Evolutionary conservation across 768 basidiomycete genomes (phyloP).

Genomic region (Phallus indusiatus): DNA sequence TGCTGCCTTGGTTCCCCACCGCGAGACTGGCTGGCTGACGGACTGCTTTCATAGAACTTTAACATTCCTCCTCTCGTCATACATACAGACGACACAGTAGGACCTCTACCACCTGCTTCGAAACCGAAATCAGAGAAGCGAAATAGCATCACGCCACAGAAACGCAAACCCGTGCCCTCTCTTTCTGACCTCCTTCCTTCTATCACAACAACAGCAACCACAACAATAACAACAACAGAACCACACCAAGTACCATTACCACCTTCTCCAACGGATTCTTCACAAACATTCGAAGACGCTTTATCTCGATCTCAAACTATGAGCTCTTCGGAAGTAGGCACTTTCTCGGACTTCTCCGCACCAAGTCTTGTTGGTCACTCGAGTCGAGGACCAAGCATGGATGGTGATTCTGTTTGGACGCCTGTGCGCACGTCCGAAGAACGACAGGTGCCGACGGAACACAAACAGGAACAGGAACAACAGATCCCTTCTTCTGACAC

Average conservation of each 20-base stretch:
- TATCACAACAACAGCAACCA: no score
- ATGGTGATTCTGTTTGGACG: not conserved
- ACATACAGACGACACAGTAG: not conserved
- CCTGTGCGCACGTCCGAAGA: no score
- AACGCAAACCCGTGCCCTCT: conserved; percentile 11
- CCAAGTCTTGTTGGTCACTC: not conserved
- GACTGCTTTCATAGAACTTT: not conserved
- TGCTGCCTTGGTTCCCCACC: not conserved
- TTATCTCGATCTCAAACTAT: not conserved
- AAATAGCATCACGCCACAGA: conserved; percentile 9
- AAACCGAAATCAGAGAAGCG: not conserved
- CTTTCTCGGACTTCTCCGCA: not conserved
- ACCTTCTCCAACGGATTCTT: not conserved
- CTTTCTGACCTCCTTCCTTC: not conserved
- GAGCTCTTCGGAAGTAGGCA: not conserved
- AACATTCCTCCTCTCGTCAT: not conserved
- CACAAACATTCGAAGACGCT: not conserved
- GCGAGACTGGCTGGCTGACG: not conserved
- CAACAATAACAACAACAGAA: not conserved
- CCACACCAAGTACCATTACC: conserved; percentile 1
- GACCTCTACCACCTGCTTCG: not conserved
- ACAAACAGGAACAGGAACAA: no score
- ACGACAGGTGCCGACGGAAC: no score
- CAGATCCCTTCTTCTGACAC: no score
- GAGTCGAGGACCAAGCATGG: not conserved